Evolutionary conservation across 768 basidiomycete genomes (phyloP), one percentile per base, ranked within the genome.

Genomic region (Suillus alpinus): DNA sequence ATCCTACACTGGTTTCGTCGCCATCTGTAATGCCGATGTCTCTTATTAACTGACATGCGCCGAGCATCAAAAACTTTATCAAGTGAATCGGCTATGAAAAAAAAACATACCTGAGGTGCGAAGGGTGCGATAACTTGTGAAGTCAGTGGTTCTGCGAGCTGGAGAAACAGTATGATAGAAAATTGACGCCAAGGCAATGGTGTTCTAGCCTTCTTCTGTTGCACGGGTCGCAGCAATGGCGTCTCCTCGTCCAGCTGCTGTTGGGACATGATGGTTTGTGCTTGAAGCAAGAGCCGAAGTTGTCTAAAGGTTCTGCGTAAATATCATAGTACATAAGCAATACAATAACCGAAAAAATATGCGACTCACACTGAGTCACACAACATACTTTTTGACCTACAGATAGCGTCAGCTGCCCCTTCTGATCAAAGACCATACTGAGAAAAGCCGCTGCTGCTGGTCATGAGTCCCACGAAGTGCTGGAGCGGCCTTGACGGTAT

Each of bases 41-140:
- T 23, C 85, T 84, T 60, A 87, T 83, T 37, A 88, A 76, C 89
- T 88, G 59, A 34, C 23, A 59, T 32, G 37, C 47, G n/a, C 12
- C 18, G 16, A 44, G 8, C 40, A 26, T 65, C 37, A 63, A 36
- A 34, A 49, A 8, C 8, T 9, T n/a, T 20, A 18, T 6, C 8
- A 20, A 40, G 57, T 8, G 8, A 16, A 3, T 41, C 12, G 20
- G 37, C 10, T 23, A 55, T 9, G 52, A 12, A 57, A 44, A 10
- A 41, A 29, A 29, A 37, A 66, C 80, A 49, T 59, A 87, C 88
- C 77, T 91, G 84, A 4, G 87, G 88, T 20, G 86, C 81, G 67
- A 91, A 92, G 0, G 91, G 91, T 55, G 84, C 84, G 62, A 92
- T 91, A 59, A 92, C 87, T 63, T 90, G 83, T 6, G 83, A 83